Conservation (phyloP, 768 basidiomycete species). For the Rubroboletus pulcherrimus region DNA sequence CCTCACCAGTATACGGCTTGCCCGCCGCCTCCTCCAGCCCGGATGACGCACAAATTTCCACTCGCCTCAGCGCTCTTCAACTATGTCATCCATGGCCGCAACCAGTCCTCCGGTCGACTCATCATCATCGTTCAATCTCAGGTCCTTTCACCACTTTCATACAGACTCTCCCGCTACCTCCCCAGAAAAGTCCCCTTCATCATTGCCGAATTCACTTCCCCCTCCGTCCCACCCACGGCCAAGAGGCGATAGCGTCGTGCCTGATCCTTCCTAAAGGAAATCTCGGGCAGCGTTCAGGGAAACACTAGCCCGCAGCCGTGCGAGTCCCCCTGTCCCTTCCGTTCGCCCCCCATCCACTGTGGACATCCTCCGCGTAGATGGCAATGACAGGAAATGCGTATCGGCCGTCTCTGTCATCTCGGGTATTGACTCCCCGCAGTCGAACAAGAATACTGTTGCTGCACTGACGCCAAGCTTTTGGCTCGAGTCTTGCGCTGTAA, state of each 20-base stretch:
- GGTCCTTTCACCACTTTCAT: conserved; percentile 61
- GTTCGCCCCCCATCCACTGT: conserved; percentile 38
- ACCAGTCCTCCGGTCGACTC: conserved; percentile 16
- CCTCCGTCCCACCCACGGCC: conserved; percentile 42
- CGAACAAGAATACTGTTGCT: conserved; percentile 4
- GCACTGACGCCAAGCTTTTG: conserved; percentile 6
- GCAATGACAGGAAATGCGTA: conserved; percentile 20
- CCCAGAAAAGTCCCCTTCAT: conserved; percentile 21
- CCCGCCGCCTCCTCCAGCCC: neutral
- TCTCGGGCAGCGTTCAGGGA: conserved; percentile 75
- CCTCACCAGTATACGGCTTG: too few species aligned
- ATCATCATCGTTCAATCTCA: conserved; percentile 59
- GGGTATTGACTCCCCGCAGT: conserved; percentile 6
- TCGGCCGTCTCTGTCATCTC: conserved; percentile 25
- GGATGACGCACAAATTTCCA: conserved; percentile 33
- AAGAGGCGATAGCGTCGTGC: conserved; percentile 53
- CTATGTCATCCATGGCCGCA: conserved; percentile 27
- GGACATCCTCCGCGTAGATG: conserved; percentile 27
- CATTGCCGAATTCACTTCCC: conserved; percentile 19
- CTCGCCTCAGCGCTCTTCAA: conserved; percentile 30
- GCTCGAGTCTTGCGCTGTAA: conserved; percentile 12
- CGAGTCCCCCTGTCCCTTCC: conserved; percentile 56
- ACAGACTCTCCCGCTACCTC: conserved; percentile 34
- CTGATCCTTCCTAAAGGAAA: conserved; percentile 68
- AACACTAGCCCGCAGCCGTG: conserved; percentile 59